Base-by-base conservation (phyloP, 2,329 filamentous ascomycete species). In the Cryphonectria nitschkei region DNA sequence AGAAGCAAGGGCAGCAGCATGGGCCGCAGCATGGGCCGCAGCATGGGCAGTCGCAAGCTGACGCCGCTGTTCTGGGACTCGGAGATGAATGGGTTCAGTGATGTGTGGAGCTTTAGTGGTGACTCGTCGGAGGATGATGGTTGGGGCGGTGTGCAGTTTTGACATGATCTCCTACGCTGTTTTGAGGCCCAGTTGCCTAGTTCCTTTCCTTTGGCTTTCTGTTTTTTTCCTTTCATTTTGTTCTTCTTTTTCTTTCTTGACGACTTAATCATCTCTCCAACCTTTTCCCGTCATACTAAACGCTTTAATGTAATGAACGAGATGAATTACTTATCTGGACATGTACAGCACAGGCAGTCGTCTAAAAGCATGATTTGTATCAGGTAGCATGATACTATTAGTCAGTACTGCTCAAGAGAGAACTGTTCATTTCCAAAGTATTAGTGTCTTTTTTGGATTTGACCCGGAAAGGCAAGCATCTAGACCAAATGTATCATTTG, bases 21-120 rank as follows among this genome's bases (percentile, higher is more conserved):
- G 11, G 4, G 41, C 41, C 16, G 13, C 14, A 5, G 41, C 26
- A 26, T 26, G 11, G 4, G 41, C 41, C 16, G 41, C 41, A 16
- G 41, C 13, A 41, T 41, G 32, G 58, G 14, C 58, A 34, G 19
- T 14, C 58, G 39, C n/a, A 64, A 22, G 46, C n/a, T 72, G 11
- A 41, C 41, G 26, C 70, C 67, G 19, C 58, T 72, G 7, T 65
- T 26, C 13, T 72, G 64, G 46, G 32, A 54, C 14, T 3, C 19
- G 8, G 16, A n/a, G 3, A 61, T 11, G 6, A 60, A 32, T 11
- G 46, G 22, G 22, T 69, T 68, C 41, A 39, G 43, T 65, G 54
- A 41, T 0, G 26, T 58, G 9, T 69, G 56, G 67, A 54, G 13
- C 7, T 13, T 9, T 2, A 29, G 39, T 13, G 34, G 19, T 4